Evolutionary conservation across 2,329 filamentous ascomycete genomes (phyloP).

Genomic region (Aspergillus pseudonomiae): DNA sequence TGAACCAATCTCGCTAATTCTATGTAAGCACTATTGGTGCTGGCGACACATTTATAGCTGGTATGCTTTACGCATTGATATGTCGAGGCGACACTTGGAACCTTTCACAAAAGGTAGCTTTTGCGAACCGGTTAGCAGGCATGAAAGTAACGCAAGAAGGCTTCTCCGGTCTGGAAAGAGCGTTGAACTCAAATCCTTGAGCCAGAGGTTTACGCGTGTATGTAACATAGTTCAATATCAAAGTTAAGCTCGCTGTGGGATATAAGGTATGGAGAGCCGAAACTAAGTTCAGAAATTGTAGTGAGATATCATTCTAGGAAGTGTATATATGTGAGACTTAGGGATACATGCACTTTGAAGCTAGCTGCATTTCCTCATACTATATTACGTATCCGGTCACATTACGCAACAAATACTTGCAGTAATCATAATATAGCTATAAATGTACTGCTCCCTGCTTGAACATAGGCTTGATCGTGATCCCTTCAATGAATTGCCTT

Average conservation of each 20-base stretch:
- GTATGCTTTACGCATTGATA: slow-evolving; percentile 65
- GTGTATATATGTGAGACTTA: background rate
- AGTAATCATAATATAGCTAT: background rate
- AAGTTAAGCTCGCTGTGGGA: background rate
- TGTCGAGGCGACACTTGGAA: slow-evolving; percentile 55
- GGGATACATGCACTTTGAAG: background rate
- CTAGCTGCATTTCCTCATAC: background rate
- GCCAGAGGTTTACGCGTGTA: background rate
- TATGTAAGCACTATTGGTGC: slow-evolving; percentile 66
- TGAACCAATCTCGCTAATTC: slow-evolving; percentile 14
- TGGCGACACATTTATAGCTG: slow-evolving; percentile 75
- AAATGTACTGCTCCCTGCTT: background rate
- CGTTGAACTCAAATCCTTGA: slow-evolving; percentile 14
- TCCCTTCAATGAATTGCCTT: background rate
- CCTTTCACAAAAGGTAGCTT: slow-evolving; percentile 53
- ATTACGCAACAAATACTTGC: background rate
- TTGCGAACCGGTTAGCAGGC: slow-evolving; percentile 69
- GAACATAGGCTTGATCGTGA: background rate
- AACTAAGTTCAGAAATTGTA: background rate
- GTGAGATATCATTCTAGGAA: background rate
- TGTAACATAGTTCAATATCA: background rate
- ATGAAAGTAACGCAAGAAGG: slow-evolving; percentile 69
- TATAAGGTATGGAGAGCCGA: background rate
- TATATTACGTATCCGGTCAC: background rate
- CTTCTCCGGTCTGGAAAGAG: slow-evolving; percentile 57